Evolutionary conservation across 805 yeast species (phyloP), one percentile per base, ranked within the genome.

Genomic region (Saccharomycopsis guyanensis): DNA sequence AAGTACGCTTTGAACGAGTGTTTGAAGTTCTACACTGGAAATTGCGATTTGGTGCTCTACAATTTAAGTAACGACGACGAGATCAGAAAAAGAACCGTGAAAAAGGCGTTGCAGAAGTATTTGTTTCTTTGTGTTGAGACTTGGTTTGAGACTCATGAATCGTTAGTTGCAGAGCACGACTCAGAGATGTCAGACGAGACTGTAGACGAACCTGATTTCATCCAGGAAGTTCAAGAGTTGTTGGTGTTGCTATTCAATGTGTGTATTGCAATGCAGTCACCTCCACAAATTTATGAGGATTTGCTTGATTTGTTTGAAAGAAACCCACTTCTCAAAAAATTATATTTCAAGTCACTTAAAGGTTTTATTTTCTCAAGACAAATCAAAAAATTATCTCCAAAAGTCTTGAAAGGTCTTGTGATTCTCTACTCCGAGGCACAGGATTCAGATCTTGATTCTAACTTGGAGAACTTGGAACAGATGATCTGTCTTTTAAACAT

Each of bases 401-500:
- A 57, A 0, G 59, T 76, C 0, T 57, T 77, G 42, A 67, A 68
- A 53, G 71, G 70, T 10, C 69, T 89, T 63, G 82, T 89, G 2
- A 65, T 66, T 25, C 62, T 66, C 43, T 78, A 76, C 52, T 25
- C 45, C 3, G 66, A 71, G 1, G 47, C 60, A 0, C 52, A 55
- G 3, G 67, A 64, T 4, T 63, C 16, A 32, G 24, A 22, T 4
- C 15, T 38, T 6, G 13, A 22, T 16, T 4, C 4, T 10, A 38
- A 32, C 31, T 15, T 27, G 24, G 75, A 71, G 2, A 55, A 63
- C 0, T 66, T 91, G 16, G 88, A 86, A 38, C 80, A 81, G 47
- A 58, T 86, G 27, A 67, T 89, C 8, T 83, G 95, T 54, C 64
- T 76, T 1, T 59, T 91, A 22, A 89, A 88, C 55, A 69, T 84